Conservation (phyloP, 768 basidiomycete species). For the Pleurotus eryngii region DNA sequence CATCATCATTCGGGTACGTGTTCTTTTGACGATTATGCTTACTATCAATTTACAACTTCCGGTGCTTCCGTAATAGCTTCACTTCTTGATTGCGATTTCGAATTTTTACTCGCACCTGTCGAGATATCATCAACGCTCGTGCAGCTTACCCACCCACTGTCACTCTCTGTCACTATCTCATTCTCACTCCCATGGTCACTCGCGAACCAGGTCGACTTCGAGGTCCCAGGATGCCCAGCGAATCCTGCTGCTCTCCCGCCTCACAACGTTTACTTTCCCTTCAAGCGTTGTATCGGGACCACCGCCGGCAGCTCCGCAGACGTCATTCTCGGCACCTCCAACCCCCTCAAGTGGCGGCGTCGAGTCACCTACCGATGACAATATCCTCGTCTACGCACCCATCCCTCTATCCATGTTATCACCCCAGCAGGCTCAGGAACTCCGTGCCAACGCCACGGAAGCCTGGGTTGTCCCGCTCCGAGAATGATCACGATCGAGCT, state of each 20-base stretch:
- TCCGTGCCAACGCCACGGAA: constrained; percentile 56
- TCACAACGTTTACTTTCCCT: background rate
- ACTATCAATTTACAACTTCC: constrained; percentile 4
- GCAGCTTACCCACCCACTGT: constrained; percentile 13
- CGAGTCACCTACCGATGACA: constrained; percentile 15
- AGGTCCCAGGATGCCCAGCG: constrained; percentile 36
- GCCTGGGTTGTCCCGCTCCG: constrained; percentile 59
- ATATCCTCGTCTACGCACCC: constrained; percentile 65
- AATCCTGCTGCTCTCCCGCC: constrained; percentile 58
- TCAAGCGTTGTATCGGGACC: background rate
- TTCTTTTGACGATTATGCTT: background rate
- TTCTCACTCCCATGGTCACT: constrained; percentile 10
- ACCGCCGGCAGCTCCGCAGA: background rate
- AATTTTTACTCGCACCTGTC: constrained; percentile 58
- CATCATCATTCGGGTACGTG: constrained; percentile 63
- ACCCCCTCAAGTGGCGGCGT: constrained; percentile 12
- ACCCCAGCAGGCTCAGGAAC: constrained; percentile 42
- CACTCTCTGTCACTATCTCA: constrained; percentile 19
- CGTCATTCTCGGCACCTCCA: constrained; percentile 1
- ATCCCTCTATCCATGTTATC: constrained; percentile 57
- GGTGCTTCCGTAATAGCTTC: constrained; percentile 43
- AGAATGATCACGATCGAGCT: constrained; percentile 18
- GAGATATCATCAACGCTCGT: constrained; percentile 31
- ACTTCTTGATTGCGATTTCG: constrained; percentile 72
- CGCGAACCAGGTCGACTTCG: constrained; percentile 10